Evolutionary conservation across 2,329 filamentous ascomycete species (phyloP).

Genomic region (Gnomoniopsis smithogilvyi): DNA sequence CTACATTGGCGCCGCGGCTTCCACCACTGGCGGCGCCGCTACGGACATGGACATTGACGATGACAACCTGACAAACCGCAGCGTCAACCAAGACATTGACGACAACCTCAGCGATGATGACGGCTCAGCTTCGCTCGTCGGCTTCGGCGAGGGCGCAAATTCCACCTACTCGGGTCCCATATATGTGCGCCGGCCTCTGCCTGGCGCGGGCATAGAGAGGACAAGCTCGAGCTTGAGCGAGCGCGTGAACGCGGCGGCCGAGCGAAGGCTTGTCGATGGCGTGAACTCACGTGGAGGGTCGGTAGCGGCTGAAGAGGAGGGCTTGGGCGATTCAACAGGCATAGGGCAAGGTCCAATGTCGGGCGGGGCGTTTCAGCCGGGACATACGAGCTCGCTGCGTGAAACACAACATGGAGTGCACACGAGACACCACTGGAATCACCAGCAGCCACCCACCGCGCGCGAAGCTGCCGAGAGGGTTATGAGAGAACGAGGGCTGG

Average conservation of each 20-base stretch:
- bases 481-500: constrained; percentile 53
- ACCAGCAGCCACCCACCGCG: constrained; percentile 26
- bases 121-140: constrained; percentile 77
- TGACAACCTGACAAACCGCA: constrained; percentile 38
- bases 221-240: constrained; percentile 52
- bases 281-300: constrained; percentile 46
- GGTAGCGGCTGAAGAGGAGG: constrained; percentile 39
- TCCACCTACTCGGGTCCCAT: constrained; percentile 80
- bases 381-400: constrained; percentile 34
- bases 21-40: constrained; percentile 27
- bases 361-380: constrained; percentile 37
- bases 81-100: constrained; percentile 43
- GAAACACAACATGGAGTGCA: constrained; percentile 27
- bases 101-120: constrained; percentile 88
- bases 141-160: constrained; percentile 87
- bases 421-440: constrained; percentile 25
- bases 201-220: constrained; percentile 43
- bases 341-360: constrained; percentile 50
- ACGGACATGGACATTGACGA: constrained; percentile 54
- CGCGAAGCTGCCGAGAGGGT: constrained; percentile 63
- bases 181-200: constrained; percentile 51
- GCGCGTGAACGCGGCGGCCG: constrained; percentile 40
- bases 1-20: constrained; percentile 41
- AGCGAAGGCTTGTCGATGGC: constrained; percentile 63
- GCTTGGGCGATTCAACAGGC: constrained; percentile 41